These are phyloP conservation scores for Mastigamoeba balamuthi DNA, from an alignment of 78 protist species.

Conservation along the genomic window DNA sequence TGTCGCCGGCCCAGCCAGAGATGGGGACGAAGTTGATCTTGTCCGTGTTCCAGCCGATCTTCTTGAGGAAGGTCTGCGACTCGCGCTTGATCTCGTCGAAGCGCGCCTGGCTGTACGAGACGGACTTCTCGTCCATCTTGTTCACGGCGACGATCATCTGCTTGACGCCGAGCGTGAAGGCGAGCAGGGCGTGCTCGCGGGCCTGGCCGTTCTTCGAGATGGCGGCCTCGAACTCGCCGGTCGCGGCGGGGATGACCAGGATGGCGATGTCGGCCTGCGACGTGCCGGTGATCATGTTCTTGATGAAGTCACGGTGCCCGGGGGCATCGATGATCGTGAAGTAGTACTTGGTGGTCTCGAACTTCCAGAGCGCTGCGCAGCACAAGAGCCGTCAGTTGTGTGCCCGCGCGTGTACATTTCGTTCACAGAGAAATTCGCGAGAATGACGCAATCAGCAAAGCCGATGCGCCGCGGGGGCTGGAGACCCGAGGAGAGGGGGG, in stretches of 20 bases:
- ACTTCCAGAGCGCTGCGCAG: constrained; percentile 97
- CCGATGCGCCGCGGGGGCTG: too few species aligned
- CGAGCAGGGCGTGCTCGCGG: constrained; percentile 95
- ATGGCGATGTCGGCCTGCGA: constrained; percentile 93
- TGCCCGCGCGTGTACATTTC: constrained; percentile 76
- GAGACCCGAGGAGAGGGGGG: too few species aligned
- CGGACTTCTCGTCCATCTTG: constrained; percentile 91
- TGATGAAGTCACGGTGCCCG: constrained; percentile 98
- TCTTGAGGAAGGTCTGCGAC: constrained; percentile 62
- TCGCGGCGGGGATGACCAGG: constrained; percentile 78
- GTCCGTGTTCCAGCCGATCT: constrained; percentile 85
- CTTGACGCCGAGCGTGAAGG: constrained; percentile 92
- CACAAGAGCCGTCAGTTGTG: constrained; percentile 66
- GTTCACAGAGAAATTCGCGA: too few species aligned
- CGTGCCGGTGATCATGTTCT: constrained; percentile 99
- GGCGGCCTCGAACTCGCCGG: constrained; percentile 95
- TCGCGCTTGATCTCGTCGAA: constrained; percentile 82
- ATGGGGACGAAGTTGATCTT: constrained; percentile 85
- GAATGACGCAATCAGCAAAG: too few species aligned
- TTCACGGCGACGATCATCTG: constrained; percentile 90
- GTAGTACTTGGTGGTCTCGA: constrained; percentile 92
- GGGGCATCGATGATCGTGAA: constrained; percentile 99
- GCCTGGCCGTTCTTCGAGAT: constrained; percentile 94
- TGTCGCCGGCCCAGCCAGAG: constrained; percentile 96
- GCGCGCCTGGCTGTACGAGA: constrained; percentile 70